Base-by-base conservation (phyloP, 2,329 filamentous ascomycete species). In the Macrophomina phaseolina region DNA sequence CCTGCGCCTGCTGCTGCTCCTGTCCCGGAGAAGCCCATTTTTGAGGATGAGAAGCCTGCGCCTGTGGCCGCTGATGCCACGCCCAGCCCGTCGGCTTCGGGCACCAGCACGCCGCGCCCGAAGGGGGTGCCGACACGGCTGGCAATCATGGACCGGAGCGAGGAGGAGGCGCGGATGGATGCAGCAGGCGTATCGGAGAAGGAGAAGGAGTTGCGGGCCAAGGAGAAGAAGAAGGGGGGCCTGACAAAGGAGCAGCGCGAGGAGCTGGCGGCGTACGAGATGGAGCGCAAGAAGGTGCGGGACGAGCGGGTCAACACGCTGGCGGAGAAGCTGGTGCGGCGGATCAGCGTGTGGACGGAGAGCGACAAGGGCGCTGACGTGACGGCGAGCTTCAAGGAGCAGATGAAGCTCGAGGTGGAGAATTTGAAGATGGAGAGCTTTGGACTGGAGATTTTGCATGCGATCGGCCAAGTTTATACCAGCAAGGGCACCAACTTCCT, bases 341-440 rank as follows among this genome's bases (percentile, higher is more conserved):
- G 94, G 67, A 88, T 98, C 75, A 94, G 90, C 70, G 89, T 98
- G 49, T 98, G 94, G 94, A 97, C 95, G 5, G 95, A 99, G 83
- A 97, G 94, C 3, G 95, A 98, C 81, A 97, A 95, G 82, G 88
- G 90, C 53, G 69, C 81, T 14, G 93, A 97, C 72, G 92, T 97
- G 68, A 98, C 94, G 40, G 83, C 82, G 67, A 92, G 95, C 0
- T 99, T 98, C 83, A 90, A 94, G 78, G 92, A 94, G 77, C 97
- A 99, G 87, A 97, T 92, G 71, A 88, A 90, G 48, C 88, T 98
- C 48, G 95, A 99, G 81, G 92, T 97, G 32, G 95, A 99, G 83
- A 97, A 98, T 76, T 84, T 99, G 73, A 99, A 98, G 85, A 99
- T 99, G 93, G 95, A 99, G 81, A 96, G 92, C 0, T 99, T 99